Base-by-base conservation (phyloP, 331 rosid genomes). In the Dryas integrifolia region DNA sequence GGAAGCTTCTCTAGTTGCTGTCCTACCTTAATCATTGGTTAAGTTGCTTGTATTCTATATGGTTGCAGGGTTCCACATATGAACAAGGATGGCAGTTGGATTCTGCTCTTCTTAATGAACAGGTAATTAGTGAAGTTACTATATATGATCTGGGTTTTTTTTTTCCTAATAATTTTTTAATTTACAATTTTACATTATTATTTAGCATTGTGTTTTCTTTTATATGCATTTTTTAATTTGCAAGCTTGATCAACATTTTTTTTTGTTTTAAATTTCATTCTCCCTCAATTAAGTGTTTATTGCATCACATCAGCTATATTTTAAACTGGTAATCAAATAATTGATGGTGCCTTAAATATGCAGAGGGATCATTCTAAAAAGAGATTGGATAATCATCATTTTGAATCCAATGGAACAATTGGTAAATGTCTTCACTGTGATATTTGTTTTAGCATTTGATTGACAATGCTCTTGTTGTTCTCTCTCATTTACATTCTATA, bases 11-110 rank as follows among this genome's bases (percentile, higher is more conserved):
- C n/a, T n/a, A 47, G 30, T 68, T 60, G 58, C 53, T 67, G 73
- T 56, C 38, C 65, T 73, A 26, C 45, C 49, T 52, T 70, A 14
- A 26, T 38, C 58, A 63, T 58, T 72, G 73, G 70, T 79, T 70
- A 77, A 69, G 67, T 77, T 77, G 65, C 74, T 74, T 76, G 46
- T 67, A 62, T 49, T 77, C 69, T 72, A 43, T 74, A 58, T 82
- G 65, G 76, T 52, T 81, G 81, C 87, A 96, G 99, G 97, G 82
- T 72, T 81, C 94, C 66, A 67, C 87, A 21, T 92, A 88, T 76
- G 98, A 88, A 64, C 98, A 80, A 40, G 96, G 90, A 66, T 96
- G 99, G 99, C 98, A 87, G 72, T 61, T 88, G 80, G 99, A 92
- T 71, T 85, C 94, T 72, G 82, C 87, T 40, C 74, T 82, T 62